Evolutionary conservation across 352 stramenopile genomes (phyloP).

Genomic region (Phytophthora idaei): DNA sequence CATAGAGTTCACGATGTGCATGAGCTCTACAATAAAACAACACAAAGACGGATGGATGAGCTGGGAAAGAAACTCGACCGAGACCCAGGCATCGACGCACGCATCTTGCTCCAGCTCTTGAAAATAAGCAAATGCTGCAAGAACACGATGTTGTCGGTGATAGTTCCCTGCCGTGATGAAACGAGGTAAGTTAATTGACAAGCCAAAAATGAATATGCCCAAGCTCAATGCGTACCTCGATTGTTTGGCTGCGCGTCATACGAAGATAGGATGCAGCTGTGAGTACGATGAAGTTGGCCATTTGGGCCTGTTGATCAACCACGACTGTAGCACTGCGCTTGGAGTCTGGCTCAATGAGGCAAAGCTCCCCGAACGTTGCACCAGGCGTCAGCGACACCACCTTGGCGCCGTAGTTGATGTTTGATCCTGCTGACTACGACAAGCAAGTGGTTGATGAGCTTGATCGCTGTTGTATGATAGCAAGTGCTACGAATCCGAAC

Average conservation of each 20-base stretch:
- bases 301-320: conserved; percentile 67
- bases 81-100: conserved; percentile 34
- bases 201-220: neutral
- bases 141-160: conserved; percentile 87
- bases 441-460: conserved; percentile 5
- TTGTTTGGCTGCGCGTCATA: conserved; percentile 82
- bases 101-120: conserved; percentile 84
- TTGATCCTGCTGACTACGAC: conserved; percentile 40
- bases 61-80: neutral
- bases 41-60: neutral
- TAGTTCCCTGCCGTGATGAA: conserved; percentile 50
- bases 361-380: conserved; percentile 85
- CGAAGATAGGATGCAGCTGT: conserved; percentile 79
- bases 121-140: conserved; percentile 83
- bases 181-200: neutral
- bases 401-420: conserved; percentile 59
- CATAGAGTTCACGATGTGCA: conserved; percentile 87
- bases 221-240: conserved; percentile 43
- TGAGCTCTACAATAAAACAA: conserved; percentile 57
- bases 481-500: neutral
- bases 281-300: conserved; percentile 87
- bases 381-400: conserved; percentile 78
- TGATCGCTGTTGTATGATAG: neutral
- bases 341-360: conserved; percentile 85
- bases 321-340: conserved; percentile 86